Percentiles rank a stretch among this genome's conserved stretches.
These are phyloP conservation scores for Rhodotorula paludigena DNA, from an alignment of 768 basidiomycete genomes.

Conservation along the genomic window DNA sequence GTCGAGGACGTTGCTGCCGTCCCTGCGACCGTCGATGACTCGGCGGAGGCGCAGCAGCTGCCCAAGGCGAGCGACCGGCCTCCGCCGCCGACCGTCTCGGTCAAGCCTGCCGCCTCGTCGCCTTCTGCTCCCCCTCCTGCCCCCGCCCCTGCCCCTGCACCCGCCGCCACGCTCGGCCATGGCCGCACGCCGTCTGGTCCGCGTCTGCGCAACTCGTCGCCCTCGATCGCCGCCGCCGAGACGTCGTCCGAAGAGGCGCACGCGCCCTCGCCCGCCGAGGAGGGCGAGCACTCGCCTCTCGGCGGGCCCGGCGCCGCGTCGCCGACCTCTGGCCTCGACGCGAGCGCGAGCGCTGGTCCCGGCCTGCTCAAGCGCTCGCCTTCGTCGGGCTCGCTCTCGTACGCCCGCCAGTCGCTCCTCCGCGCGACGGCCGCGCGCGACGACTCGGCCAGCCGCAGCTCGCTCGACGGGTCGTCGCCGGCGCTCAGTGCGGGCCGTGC, in stretches of 20 bases:
- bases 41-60: not conserved
- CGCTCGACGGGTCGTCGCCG: conserved; percentile 10
- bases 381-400: conserved; percentile 12
- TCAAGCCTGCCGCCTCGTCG: too few species aligned
- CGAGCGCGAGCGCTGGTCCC: not conserved
- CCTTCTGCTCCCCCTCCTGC: not conserved
- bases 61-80: not conserved
- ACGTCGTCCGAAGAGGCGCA: not conserved
- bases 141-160: not conserved
- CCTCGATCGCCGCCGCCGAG: not conserved
- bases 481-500: not conserved
- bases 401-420: conserved; percentile 29
- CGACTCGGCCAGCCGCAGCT: not conserved
- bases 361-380: conserved; percentile 5
- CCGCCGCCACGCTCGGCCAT: not conserved
- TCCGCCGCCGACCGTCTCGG: not conserved
- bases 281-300: not conserved
- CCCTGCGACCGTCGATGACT: not conserved
- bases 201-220: conserved; percentile 6
- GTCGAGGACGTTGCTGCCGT: conserved; percentile 32
- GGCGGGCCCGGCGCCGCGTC: not conserved
- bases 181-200: conserved; percentile 5
- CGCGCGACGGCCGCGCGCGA: conserved; percentile 20
- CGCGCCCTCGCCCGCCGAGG: conserved; percentile 1
- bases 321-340: not conserved